Evolutionary conservation across 1,139 yeast species (phyloP).

Genomic region (Yamadazyma spencermartinsiae): DNA sequence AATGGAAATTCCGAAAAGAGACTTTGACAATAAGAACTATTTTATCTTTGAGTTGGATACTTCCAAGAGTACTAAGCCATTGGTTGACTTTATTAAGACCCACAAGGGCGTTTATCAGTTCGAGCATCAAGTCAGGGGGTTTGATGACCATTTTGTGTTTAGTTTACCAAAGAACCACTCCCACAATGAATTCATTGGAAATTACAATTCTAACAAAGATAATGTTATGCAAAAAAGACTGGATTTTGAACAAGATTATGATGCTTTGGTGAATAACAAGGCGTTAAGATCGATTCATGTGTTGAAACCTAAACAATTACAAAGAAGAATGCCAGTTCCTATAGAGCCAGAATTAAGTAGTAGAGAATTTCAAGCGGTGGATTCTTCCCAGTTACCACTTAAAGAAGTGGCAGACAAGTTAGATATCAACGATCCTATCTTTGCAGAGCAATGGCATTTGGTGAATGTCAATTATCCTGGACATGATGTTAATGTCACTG

Average conservation of each 20-base stretch:
- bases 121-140: constrained; percentile 61
- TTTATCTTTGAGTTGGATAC: constrained; percentile 59
- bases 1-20: constrained; percentile 28
- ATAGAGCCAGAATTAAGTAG: constrained; percentile 16
- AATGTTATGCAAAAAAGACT: constrained; percentile 27
- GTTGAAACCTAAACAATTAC: constrained; percentile 48
- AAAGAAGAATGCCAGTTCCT: constrained; percentile 47
- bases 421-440: constrained; percentile 76
- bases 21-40: constrained; percentile 46
- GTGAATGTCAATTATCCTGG: constrained; percentile 72
- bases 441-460: constrained; percentile 87
- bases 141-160: constrained; percentile 63
- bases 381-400: constrained; percentile 47
- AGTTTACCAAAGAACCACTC: constrained; percentile 45
- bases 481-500: constrained; percentile 83
- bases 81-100: constrained; percentile 30
- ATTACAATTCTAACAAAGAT: constrained; percentile 32
- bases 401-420: constrained; percentile 52
- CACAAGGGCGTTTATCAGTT: constrained; percentile 40
- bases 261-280: constrained; percentile 25
- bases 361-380: constrained; percentile 28
- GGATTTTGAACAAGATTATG: constrained; percentile 29
- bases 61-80: constrained; percentile 24
- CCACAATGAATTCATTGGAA: constrained; percentile 38
- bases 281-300: constrained; percentile 48